Evolutionary conservation across 345 rosid species (phyloP), one percentile per base, ranked within the genome.

Genomic region (Citrus sp.): DNA sequence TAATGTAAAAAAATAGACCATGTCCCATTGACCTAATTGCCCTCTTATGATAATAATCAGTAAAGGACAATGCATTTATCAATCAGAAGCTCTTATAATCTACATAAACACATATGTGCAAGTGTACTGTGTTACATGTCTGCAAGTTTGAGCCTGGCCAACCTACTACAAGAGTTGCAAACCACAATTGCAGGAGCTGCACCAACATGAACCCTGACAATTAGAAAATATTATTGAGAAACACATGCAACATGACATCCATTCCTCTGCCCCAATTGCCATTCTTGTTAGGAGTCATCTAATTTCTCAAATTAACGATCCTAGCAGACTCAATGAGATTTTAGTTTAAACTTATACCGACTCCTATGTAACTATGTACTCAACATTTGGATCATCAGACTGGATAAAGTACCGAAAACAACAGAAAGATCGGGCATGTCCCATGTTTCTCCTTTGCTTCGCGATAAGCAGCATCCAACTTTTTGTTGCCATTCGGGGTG

Each of bases 401-500:
- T 22, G 24, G 18, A 32, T 51, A 72, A 66, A 74, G 85, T 91
- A 93, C 98, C 87, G 97, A 93, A 79, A 92, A 93, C 58, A 93
- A 78, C 75, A 93, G 90, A 83, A 92, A 92, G 75, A 94, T 80
- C 1, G 94, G 90, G 76, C 89, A 90, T 66, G 85, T 75, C 69
- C 78, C 79, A 24, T 84, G 79, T 84, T 80, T 94, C 75, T 81
- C 89, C 83, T 83, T 89, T 75, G 95, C 89, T 84, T 94, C 93
- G 76, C 79, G 84, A 77, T 88, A 94, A 58, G 98, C 95, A 74
- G 90, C 90, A 88, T 94, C 95, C 63, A 94, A 76, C 80, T 92
- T 94, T 80, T 87, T 94, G 93, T 92, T 94, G 74, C 95, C 97
- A 70, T 83, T 92, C 28, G 89, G 88, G 22, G 95, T 94, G 87